Base-by-base conservation (phyloP, 495 filamentous ascomycete genomes). In the Aspergillus nanangensis region DNA sequence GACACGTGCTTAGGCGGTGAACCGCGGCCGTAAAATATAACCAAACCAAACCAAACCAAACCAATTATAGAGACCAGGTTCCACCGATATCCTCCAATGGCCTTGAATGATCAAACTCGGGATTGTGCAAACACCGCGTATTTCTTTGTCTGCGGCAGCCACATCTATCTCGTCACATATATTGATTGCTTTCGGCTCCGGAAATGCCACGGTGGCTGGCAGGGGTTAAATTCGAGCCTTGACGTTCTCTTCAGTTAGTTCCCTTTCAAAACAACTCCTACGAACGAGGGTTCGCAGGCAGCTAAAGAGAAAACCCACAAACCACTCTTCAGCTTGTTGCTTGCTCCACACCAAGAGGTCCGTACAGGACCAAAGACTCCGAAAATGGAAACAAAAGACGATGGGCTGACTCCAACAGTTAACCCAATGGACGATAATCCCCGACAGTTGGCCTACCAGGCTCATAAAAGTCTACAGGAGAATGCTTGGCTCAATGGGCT, bases 401-500 rank as follows among this genome's bases (percentile, higher is more conserved):
- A 34, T 34, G 31, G 3, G 9, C 31, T 34, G 31, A 34, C 31
- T 34, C 31, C 31, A 34, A 34, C 31, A 34, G 31, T 34, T n/a
- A 34, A 34, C 31, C 31, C 31, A 34, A 34, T 34, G 31, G 31
- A 34, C 31, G 31, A 34, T 11, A 11, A 11, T 34, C 17, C 31
- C 31, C 31, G 31, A 34, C 31, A 34, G 31, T 34, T 34, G 31
- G 31, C 31, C 31, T 3, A 10, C 31, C 31, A 34, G 31, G 31
- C 31, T n/a, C 3, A 34, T 34, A 34, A 34, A 34, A 34, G 31
- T 11, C 31, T 34, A 34, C 31, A 1, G 34, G 49, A 38, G n/a
- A 48, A 40, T 45, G 21, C 14, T 23, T 41, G 22, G 41, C 23
- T 55, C n/a, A 15, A 52, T 42, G 5, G 42, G 45, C 4, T 42